A percentile compares a stretch with the other conserved stretches of the same genome.
Conservation (phyloP, 805 yeast species). For the Sporopachydermia lactativora region DNA sequence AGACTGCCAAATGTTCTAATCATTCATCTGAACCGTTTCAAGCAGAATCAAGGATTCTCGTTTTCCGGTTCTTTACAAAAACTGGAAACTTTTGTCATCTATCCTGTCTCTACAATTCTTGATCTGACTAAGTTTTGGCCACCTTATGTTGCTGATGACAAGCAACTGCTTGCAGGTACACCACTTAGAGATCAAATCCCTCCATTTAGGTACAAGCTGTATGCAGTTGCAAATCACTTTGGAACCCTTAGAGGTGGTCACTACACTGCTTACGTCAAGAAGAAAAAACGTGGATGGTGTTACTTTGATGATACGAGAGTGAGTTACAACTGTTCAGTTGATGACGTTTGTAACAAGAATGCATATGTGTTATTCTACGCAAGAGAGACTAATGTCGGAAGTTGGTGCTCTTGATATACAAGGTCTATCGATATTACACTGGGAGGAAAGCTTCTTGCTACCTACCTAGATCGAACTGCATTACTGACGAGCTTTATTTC, state of each 20-base stretch:
- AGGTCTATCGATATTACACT: conserved; percentile 4
- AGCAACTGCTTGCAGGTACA: conserved; percentile 29
- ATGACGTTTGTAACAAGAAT: conserved; percentile 47
- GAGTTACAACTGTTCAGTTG: conserved; percentile 32
- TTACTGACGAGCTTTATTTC: too few species aligned
- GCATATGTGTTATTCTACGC: conserved; percentile 78
- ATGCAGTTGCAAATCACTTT: conserved; percentile 72
- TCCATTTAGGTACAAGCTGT: conserved; percentile 65
- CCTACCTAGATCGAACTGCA: too few species aligned
- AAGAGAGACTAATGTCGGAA: conserved; percentile 20
- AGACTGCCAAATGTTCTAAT: conserved; percentile 67
- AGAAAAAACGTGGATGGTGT: conserved; percentile 58
- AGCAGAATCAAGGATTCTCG: conserved; percentile 16
- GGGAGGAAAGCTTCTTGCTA: neutral
- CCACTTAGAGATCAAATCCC: conserved; percentile 58
- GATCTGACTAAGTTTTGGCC: conserved; percentile 72
- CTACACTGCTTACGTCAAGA: conserved; percentile 69
- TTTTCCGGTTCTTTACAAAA: conserved; percentile 25
- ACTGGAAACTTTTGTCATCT: conserved; percentile 49
- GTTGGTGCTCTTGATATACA: neutral
- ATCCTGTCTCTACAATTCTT: conserved; percentile 42
- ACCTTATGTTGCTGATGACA: conserved; percentile 24
- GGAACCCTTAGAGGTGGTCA: conserved; percentile 83
- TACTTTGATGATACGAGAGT: conserved; percentile 70
- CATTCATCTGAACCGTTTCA: conserved; percentile 77